These are phyloP conservation scores for Sapria himalayana DNA, from an alignment of 345 rosid genomes.

Conservation along the genomic window DNA sequence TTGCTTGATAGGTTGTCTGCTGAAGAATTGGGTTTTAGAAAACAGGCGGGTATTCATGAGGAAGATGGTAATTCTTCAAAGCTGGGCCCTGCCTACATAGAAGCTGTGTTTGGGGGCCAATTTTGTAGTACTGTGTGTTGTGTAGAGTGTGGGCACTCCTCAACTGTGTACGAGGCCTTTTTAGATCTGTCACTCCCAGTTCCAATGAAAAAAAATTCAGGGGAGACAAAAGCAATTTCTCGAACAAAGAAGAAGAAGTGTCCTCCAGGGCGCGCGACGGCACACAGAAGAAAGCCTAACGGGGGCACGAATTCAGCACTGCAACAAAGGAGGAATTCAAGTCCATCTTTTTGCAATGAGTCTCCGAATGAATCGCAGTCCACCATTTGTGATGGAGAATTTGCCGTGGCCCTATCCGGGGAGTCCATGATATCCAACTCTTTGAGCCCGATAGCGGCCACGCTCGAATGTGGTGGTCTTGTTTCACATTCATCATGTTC, in stretches of 20 bases:
- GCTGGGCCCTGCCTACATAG: slow-evolving; percentile 39
- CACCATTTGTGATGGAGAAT: slow-evolving; percentile 9
- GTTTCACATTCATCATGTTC: slow-evolving; percentile 15
- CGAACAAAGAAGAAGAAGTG: slow-evolving; percentile 51
- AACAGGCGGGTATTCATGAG: slow-evolving; percentile 18
- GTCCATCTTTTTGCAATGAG: slow-evolving; percentile 10
- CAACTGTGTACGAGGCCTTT: slow-evolving; percentile 77
- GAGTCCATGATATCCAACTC: slow-evolving; percentile 12
- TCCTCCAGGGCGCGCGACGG: slow-evolving; percentile 40
- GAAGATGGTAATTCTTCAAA: slow-evolving; percentile 15
- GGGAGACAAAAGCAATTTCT: slow-evolving; percentile 26
- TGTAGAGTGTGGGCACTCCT: slow-evolving; percentile 65
- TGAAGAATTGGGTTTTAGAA: slow-evolving; percentile 45
- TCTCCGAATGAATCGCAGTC: slow-evolving; percentile 10
- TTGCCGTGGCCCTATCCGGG: slow-evolving; percentile 9
- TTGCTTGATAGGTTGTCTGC: slow-evolving; percentile 64
- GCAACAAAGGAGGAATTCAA: slow-evolving; percentile 14
- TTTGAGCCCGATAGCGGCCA: slow-evolving; percentile 9
- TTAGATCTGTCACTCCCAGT: slow-evolving; percentile 85
- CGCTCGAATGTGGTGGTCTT: slow-evolving; percentile 11
- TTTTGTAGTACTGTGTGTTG: slow-evolving; percentile 79
- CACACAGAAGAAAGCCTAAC: slow-evolving; percentile 22
- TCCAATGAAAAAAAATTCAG: slow-evolving; percentile 64
- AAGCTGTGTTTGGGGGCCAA: slow-evolving; percentile 64
- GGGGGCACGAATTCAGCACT: slow-evolving; percentile 20